These are phyloP conservation scores for Boletus sp. DNA, from an alignment of 1,284 basidiomycete genomes.

Conservation along the genomic window DNA sequence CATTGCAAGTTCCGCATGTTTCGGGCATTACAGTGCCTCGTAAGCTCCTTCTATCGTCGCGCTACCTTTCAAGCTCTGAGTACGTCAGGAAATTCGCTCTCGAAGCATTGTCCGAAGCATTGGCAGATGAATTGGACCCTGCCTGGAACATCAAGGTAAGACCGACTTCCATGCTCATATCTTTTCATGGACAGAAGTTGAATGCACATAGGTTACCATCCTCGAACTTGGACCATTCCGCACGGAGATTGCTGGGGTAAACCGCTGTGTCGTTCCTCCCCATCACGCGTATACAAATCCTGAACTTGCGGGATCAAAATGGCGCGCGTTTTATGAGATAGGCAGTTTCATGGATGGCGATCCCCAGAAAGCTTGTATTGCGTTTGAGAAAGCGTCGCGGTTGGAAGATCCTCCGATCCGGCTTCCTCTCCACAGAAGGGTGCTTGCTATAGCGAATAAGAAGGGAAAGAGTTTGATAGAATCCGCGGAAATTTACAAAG, in stretches of 20 bases:
- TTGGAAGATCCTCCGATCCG: constrained; percentile 30
- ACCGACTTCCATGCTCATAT: too few relatives aligned
- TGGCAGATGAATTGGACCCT: constrained; percentile 28
- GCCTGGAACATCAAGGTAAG: constrained; percentile 32
- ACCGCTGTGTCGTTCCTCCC: constrained; percentile 1
- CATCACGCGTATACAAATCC: constrained; percentile 23
- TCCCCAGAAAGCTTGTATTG: constrained; percentile 20
- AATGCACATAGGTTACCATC: constrained; percentile 22
- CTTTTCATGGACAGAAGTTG: neutral
- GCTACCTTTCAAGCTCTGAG: neutral
- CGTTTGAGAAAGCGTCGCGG: constrained; percentile 17
- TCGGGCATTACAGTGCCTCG: constrained; percentile 26
- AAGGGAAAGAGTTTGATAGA: constrained; percentile 21
- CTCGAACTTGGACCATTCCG: constrained; percentile 24
- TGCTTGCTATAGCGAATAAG: constrained; percentile 2
- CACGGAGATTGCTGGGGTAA: constrained; percentile 9
- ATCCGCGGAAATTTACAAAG: constrained; percentile 21
- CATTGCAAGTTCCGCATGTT: constrained; percentile 6
- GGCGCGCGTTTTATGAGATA: neutral
- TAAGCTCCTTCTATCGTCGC: constrained; percentile 1
- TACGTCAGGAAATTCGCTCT: constrained; percentile 25
- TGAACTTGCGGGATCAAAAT: constrained; percentile 7
- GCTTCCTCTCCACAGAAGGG: constrained; percentile 24
- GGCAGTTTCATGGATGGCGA: constrained; percentile 11
- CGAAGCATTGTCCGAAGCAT: constrained; percentile 24